Base-by-base conservation (phyloP, 768 basidiomycete genomes). In the Tricholoma furcatifolium region DNA sequence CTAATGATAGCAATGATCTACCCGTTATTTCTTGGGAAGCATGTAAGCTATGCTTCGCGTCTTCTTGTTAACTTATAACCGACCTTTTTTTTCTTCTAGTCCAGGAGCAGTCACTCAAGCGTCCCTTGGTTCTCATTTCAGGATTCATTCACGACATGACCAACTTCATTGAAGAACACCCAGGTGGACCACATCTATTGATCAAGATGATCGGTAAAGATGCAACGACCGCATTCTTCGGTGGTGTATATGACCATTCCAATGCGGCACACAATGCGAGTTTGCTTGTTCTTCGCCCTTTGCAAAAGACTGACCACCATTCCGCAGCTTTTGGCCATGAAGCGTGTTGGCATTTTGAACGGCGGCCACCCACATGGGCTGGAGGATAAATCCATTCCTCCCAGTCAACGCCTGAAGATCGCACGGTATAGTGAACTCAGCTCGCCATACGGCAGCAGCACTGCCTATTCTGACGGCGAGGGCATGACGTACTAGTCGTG, bases 81-180 rank as follows among this genome's bases (percentile, higher is more conserved):
- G 1, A 36, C 23, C 23, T 27, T 30, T 31, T 58, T 53, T 6
- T 27, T 30, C 31, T 58, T 53, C 5, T 51, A 91, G 88, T 87
- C 81, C 87, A 88, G 65, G 80, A 87, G 56, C 93, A 96, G 67
- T 70, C 87, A 10, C 71, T 81, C 63, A 86, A 83, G 58, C 85
- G 94, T 11, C 90, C 93, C 12, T 73, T 96, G 24, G 82, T 96
- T 51, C 84, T 92, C 59, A 75, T 98, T 53, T 87, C 92, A 32
- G 94, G 94, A 14, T 94, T 93, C 76, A 95, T 98, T 49, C 94
- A 96, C 65, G 94, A 96, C 53, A 86, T 92, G 40, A 77, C 85
- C 0, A 71, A 77, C 15, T 97, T 96, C 74, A 79, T 89, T 52
- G 88, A 93, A 39, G 91, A 96, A 57, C 93, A 97, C 65, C 94